phyloP scores from a whole-genome alignment of 176 grass and related monocot genomes.

The Echinochloa phyllopogon region DNA sequence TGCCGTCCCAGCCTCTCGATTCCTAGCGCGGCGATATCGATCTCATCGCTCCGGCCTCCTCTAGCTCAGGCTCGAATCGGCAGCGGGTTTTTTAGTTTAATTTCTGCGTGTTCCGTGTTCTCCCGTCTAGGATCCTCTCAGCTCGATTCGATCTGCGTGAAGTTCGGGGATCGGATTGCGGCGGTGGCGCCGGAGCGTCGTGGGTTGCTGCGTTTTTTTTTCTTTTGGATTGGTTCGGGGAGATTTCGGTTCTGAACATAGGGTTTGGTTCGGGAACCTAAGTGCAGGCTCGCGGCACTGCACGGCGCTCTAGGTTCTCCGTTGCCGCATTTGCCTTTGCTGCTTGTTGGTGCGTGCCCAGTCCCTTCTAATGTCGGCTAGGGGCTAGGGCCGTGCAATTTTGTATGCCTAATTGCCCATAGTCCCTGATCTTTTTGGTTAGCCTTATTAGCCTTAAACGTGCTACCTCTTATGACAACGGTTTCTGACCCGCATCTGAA shows the following conservation, averaged over 20 bases:
- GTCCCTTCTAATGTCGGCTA: neutral
- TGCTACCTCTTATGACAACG: neutral
- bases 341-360: neutral
- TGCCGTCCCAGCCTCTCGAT: neutral
- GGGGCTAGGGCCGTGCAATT: no score
- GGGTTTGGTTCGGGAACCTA: constrained; percentile 38
- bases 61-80: neutral
- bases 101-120: neutral
- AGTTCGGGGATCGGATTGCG: neutral
- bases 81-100: no score
- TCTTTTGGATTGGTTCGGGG: neutral
- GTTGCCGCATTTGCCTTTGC: neutral
- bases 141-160: constrained; percentile 33
- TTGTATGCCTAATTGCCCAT: neutral
- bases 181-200: neutral
- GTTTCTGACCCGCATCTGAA: neutral
- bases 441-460: neutral
- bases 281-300: neutral
- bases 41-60: constrained; percentile 14
- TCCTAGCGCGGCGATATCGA: neutral
- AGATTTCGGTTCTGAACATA: constrained; percentile 24
- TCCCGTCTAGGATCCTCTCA: neutral
- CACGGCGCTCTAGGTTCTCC: neutral
- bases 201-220: neutral
- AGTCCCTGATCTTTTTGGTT: neutral